Percentiles rank a stretch among this genome's conserved stretches.
Conservation (phyloP, 257 asterid genomes). For the Solanum virginianum region DNA sequence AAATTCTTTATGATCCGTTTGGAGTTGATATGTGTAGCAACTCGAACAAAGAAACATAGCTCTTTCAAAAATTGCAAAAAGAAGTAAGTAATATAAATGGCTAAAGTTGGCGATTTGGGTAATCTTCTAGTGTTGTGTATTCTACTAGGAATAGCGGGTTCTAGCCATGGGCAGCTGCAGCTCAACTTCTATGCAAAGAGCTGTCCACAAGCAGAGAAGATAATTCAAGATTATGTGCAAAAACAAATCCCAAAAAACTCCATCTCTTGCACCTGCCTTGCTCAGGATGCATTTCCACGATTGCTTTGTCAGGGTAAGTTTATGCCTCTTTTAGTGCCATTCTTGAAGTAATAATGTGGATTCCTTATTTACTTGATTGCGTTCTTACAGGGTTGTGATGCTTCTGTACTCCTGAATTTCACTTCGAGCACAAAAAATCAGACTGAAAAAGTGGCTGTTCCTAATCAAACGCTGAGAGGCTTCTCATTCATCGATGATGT, state of each 20-base stretch:
- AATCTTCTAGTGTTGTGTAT: not conserved
- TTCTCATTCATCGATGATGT: conserved; percentile 16
- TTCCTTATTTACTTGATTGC: not conserved
- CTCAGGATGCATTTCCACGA: not conserved
- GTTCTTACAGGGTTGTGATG: conserved; percentile 21
- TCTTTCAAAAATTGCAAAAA: not conserved
- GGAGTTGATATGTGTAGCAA: not conserved
- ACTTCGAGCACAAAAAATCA: conserved; percentile 11
- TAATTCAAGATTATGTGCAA: not conserved
- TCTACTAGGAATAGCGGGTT: conserved; percentile 1
- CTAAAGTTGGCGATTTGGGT: not conserved
- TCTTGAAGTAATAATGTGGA: not conserved
- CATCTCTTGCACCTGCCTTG: not conserved
- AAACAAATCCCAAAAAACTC: not conserved
- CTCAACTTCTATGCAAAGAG: conserved; percentile 5
- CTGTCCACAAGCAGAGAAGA: not conserved
- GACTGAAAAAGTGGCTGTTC: conserved; percentile 16
- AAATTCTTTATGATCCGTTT: not conserved
- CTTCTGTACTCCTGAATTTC: conserved; percentile 14
- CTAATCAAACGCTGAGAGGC: conserved; percentile 11
- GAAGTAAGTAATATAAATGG: conserved; percentile 8
- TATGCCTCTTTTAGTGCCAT: not conserved
- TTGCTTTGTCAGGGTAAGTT: conserved; percentile 22
- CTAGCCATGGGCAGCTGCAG: conserved; percentile 23
- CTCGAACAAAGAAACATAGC: not conserved